A percentile compares a stretch with the other conserved stretches of the same genome.
Conservation (phyloP, 2,329 filamentous ascomycete species). For the Fusarium xyrophilum region DNA sequence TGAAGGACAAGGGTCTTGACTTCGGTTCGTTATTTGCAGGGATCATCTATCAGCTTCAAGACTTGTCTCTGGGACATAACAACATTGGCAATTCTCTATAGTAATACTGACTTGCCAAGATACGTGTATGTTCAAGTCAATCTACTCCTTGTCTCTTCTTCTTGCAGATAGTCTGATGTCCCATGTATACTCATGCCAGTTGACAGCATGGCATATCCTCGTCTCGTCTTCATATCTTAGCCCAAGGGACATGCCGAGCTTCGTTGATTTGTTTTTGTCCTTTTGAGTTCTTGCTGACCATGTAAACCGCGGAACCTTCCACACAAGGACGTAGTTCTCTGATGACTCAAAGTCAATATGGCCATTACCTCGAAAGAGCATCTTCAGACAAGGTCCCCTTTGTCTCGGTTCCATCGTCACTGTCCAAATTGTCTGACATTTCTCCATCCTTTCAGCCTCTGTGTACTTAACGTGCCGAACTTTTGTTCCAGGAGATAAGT, state of each 20-base stretch:
- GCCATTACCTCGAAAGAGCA: neutral
- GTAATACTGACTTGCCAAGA: neutral
- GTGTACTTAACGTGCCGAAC: neutral
- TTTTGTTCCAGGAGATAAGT: neutral
- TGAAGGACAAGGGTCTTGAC: neutral
- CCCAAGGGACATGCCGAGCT: neutral
- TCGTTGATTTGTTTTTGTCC: neutral
- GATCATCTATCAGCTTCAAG: neutral
- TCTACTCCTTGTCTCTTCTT: neutral
- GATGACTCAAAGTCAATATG: neutral
- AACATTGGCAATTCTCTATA: neutral
- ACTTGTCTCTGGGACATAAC: neutral
- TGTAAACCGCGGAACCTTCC: neutral
- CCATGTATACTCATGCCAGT: neutral
- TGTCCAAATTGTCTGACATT: slow-evolving; percentile 15
- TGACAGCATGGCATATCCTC: slow-evolving; percentile 20
- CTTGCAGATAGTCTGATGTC: neutral
- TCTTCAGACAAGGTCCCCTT: slow-evolving; percentile 10
- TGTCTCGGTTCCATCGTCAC: slow-evolving; percentile 15
- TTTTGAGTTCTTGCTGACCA: neutral
- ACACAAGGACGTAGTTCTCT: neutral
- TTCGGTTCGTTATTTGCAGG: slow-evolving; percentile 1
- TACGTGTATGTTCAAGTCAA: neutral
- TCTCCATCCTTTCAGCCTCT: neutral
- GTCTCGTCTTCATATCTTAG: slow-evolving; percentile 20